Percentiles rank a stretch among this genome's conserved stretches.
These are phyloP conservation scores for Quercus ilex DNA, from an alignment of 306 rosid genomes.

Conservation along the genomic window DNA sequence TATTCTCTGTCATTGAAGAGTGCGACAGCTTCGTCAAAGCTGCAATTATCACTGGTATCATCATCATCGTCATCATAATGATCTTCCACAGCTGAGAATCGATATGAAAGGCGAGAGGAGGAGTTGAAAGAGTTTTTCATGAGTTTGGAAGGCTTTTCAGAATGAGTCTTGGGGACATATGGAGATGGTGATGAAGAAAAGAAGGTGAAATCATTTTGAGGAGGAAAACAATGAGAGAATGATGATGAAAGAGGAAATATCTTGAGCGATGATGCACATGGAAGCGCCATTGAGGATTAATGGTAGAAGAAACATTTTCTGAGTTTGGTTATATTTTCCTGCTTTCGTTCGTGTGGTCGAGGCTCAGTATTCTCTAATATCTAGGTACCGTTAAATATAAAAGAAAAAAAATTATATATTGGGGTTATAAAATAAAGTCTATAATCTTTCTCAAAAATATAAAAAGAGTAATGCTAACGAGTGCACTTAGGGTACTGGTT, in stretches of 20 bases:
- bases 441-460: too few relatives aligned
- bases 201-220: not conserved
- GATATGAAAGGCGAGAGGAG: conserved; percentile 23
- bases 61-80: conserved; percentile 43
- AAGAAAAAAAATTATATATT: too few relatives aligned
- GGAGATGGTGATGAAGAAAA: not conserved
- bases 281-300: not conserved
- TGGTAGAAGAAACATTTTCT: not conserved
- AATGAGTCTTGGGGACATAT: not conserved
- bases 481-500: too few relatives aligned
- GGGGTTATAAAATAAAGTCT: too few relatives aligned
- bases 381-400: too few relatives aligned
- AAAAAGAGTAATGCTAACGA: too few relatives aligned
- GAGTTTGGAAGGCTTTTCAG: not conserved
- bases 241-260: not conserved
- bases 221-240: not conserved
- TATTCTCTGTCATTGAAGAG: conserved; percentile 62
- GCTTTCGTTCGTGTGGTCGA: too few relatives aligned
- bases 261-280: not conserved
- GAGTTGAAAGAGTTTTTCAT: not conserved
- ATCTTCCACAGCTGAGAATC: conserved; percentile 25
- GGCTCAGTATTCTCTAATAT: too few relatives aligned
- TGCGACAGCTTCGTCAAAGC: conserved; percentile 66
- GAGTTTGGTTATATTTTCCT: too few relatives aligned
- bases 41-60: conserved; percentile 1